phyloP scores from a whole-genome alignment of 2,329 filamentous ascomycete genomes.

The Trichoderma citrinoviride region DNA sequence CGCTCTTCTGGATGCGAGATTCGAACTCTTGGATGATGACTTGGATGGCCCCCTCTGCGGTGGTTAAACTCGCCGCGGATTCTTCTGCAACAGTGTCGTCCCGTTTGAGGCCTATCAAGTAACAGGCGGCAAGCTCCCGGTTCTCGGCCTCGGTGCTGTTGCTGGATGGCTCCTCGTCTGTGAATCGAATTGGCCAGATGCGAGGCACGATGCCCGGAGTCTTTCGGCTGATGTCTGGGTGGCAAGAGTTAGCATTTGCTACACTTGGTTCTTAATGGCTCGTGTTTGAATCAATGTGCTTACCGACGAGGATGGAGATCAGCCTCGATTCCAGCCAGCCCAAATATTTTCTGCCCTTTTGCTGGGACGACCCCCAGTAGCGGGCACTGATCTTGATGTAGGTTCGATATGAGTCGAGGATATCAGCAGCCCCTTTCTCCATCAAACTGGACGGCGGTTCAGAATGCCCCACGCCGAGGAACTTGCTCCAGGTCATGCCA shows the following conservation, averaged over 20 bases:
- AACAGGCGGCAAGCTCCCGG: constrained; percentile 57
- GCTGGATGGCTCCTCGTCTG: constrained; percentile 32
- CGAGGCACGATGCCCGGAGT: constrained; percentile 51
- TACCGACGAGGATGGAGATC: constrained; percentile 56
- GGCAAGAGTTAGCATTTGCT: background rate
- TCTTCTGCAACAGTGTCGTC: constrained; percentile 28
- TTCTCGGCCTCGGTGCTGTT: constrained; percentile 27
- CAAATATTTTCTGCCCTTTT: constrained; percentile 54
- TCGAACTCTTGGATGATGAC: constrained; percentile 49
- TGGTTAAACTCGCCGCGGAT: constrained; percentile 41
- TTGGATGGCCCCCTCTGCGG: constrained; percentile 44
- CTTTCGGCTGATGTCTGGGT: constrained; percentile 53
- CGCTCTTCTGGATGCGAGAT: constrained; percentile 44
- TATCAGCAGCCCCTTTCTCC: constrained; percentile 41
- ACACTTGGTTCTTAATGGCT: background rate
- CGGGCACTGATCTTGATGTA: constrained; percentile 62
- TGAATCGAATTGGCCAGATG: constrained; percentile 63
- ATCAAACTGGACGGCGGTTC: background rate
- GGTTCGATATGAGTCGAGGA: constrained; percentile 50
- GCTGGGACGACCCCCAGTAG: constrained; percentile 61
- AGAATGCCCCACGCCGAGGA: constrained; percentile 34
- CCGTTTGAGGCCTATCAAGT: constrained; percentile 57
- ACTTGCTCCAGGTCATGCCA: constrained; percentile 42
- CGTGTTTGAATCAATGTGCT: constrained; percentile 27
- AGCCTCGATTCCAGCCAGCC: constrained; percentile 64